Conservation (phyloP, 2,329 filamentous ascomycete genomes). For the Albophoma yamanashiensis region DNA sequence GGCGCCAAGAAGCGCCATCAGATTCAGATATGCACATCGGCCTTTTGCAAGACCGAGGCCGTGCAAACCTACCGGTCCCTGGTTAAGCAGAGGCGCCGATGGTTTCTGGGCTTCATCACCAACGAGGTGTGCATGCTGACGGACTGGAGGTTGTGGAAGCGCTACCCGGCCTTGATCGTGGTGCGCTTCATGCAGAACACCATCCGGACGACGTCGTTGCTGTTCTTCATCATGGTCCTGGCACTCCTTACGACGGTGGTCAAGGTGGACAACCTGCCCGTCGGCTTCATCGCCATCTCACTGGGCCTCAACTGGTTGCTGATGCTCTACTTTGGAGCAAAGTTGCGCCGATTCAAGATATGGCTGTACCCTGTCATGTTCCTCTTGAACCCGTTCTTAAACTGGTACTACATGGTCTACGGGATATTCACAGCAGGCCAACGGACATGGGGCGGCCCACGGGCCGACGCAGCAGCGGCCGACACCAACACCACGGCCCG, state of each 20-base stretch:
- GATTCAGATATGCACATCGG: conserved; percentile 94
- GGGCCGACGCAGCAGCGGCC: conserved; percentile 77
- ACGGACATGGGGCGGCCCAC: conserved; percentile 88
- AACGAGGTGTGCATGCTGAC: conserved; percentile 99
- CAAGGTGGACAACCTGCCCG: conserved; percentile 65
- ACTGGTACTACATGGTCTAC: conserved; percentile 98
- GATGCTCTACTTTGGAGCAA: conserved; percentile 91
- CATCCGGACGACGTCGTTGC: conserved; percentile 82
- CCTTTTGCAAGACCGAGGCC: conserved; percentile 97
- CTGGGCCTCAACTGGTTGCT: conserved; percentile 87
- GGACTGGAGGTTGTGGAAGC: conserved; percentile 80
- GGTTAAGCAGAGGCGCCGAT: conserved; percentile 86
- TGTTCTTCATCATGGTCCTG: conserved; percentile 90
- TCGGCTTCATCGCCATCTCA: conserved; percentile 89
- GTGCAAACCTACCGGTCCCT: conserved; percentile 80
- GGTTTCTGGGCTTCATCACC: conserved; percentile 96
- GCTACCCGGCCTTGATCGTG: conserved; percentile 76
- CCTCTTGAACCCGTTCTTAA: conserved; percentile 89
- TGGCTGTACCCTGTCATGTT: conserved; percentile 97
- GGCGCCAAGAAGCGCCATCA: conserved; percentile 87
- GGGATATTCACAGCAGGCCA: conserved; percentile 92
- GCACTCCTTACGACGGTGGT: conserved; percentile 79
- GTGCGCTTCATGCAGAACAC: conserved; percentile 94
- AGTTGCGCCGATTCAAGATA: conserved; percentile 81
- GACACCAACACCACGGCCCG: conserved; percentile 66